Percentiles rank a stretch among this genome's conserved stretches.
phyloP scores from a whole-genome alignment of 495 filamentous ascomycete species.

The Aspergillus taichungensis region DNA sequence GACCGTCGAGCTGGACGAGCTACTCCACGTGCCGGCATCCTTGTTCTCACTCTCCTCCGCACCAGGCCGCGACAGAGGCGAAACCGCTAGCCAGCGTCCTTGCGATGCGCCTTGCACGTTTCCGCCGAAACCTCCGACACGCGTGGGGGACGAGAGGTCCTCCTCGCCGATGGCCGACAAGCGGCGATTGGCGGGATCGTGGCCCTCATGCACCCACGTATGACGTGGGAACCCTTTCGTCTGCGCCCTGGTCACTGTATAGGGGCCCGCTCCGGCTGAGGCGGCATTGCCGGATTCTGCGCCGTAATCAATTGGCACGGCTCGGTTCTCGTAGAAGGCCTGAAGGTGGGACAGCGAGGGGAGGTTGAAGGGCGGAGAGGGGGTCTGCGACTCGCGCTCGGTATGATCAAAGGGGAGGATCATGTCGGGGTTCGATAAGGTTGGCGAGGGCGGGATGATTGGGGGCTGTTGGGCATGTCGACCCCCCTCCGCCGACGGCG shows the following conservation, averaged over 20 bases:
- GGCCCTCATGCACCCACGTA: conserved; percentile 42
- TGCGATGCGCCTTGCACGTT: conserved; percentile 3
- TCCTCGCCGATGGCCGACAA: conserved; percentile 69
- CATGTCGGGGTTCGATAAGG: conserved; percentile 90
- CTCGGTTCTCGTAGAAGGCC: conserved; percentile 15
- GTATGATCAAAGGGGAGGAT: conserved; percentile 61
- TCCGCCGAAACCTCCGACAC: conserved; percentile 12
- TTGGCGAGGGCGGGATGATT: conserved; percentile 53
- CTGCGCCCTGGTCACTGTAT: conserved; percentile 7
- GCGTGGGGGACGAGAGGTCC: conserved; percentile 22
- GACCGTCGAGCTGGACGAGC: conserved; percentile 32
- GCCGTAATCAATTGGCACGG: conserved; percentile 13
- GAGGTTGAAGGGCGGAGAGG: conserved; percentile 38
- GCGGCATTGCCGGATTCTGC: conserved; percentile 8
- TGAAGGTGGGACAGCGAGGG: conserved; percentile 32
- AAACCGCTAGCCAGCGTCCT: conserved; percentile 7
- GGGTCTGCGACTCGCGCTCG: conserved; percentile 47
- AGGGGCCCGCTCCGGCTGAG: not conserved
- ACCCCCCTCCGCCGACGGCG: conserved; percentile 6
- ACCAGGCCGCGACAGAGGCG: conserved; percentile 8
- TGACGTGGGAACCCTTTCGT: conserved; percentile 36
- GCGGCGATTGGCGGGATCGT: conserved; percentile 49
- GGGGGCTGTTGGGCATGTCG: conserved; percentile 8
- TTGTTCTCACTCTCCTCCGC: conserved; percentile 4
- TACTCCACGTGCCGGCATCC: conserved; percentile 23